Evolutionary conservation across 2,329 filamentous ascomycete genomes (phyloP), one percentile per base, ranked within the genome.

Genomic region (Calonectria montana): DNA sequence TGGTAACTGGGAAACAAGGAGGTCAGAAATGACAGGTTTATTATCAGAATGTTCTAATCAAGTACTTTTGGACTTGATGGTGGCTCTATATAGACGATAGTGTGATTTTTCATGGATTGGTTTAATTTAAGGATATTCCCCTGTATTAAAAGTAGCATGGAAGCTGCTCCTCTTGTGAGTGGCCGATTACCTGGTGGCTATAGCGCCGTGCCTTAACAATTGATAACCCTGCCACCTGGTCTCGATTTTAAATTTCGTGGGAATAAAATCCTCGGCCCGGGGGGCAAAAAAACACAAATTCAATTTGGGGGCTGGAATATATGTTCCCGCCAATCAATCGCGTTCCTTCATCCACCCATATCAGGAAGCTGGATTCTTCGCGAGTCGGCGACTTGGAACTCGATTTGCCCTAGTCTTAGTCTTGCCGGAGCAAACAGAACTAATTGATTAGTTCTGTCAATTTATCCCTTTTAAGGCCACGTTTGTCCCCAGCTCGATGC

Each of bases 1-100:
- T 94, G 92, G 92, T 94, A 47, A 13, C 5, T 2, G 21, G 31
- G 53, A 25, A 13, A 9, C 16, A 13, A 21, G 15, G n/a, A 7
- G 21, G 31, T 39, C 53, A 6, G 5, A 3, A 21, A 13, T 39
- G 7, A n/a, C 53, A 18, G 29, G 12, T 39, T 15, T 2, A 13
- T 25, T 4, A 7, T 25, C 21, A 39, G 3, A 39, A 15, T 59
- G 31, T 59, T 27, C 3, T 13, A 12, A 9, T 3, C 15, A 1
- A n/a, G 15, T n/a, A 10, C 6, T 29, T 7, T 29, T 6, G 1
- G 4, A 25, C 25, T 2, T 59, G 43, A 12, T 47, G n/a, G 10
- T 23, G 2, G 2, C 21, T 23, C 16, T 3, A 37, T 4, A 59
- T 18, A 15, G 15, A 21, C 18, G 18, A 15, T 59, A 39, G 53